Percentiles rank a stretch among this genome's conserved stretches.
phyloP scores from a whole-genome alignment of 805 yeast species.

The Schwanniomyces yamadae region DNA sequence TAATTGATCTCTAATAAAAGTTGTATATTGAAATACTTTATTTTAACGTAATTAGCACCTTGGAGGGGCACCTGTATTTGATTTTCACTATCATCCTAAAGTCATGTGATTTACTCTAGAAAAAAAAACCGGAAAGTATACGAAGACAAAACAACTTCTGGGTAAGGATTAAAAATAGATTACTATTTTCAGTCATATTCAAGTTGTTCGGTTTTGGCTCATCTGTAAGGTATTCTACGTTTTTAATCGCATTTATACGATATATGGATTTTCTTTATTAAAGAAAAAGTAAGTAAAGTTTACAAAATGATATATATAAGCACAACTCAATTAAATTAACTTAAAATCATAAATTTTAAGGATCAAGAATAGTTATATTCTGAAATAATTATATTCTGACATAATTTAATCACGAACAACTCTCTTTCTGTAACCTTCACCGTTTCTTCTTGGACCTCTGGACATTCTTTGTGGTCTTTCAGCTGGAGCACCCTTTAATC shows the following conservation, averaged over 20 bases:
- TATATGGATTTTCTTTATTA: constrained; percentile 6
- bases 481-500: constrained; percentile 92
- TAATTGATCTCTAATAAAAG: constrained; percentile 2
- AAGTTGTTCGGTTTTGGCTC: too few species aligned
- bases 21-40: background rate
- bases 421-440: constrained; percentile 59
- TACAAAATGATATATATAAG: constrained; percentile 8
- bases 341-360: constrained; percentile 1
- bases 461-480: constrained; percentile 54
- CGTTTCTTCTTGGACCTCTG: constrained; percentile 38
- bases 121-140: too few species aligned
- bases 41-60: background rate
- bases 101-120: background rate
- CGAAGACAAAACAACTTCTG: too few species aligned
- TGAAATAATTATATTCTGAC: constrained; percentile 1
- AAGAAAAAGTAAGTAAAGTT: constrained; percentile 6
- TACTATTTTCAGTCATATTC: too few species aligned
- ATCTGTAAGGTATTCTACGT: too few species aligned
- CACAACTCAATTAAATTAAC: constrained; percentile 9
- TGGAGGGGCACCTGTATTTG: too few species aligned
- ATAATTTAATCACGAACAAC: constrained; percentile 46
- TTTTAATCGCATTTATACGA: too few species aligned
- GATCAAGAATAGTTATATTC: constrained; percentile 1
- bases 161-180: too few species aligned
- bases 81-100: background rate